These are phyloP conservation scores for Wickerhamomyces rabaulensis DNA, from an alignment of 805 yeast species.

Conservation along the genomic window DNA sequence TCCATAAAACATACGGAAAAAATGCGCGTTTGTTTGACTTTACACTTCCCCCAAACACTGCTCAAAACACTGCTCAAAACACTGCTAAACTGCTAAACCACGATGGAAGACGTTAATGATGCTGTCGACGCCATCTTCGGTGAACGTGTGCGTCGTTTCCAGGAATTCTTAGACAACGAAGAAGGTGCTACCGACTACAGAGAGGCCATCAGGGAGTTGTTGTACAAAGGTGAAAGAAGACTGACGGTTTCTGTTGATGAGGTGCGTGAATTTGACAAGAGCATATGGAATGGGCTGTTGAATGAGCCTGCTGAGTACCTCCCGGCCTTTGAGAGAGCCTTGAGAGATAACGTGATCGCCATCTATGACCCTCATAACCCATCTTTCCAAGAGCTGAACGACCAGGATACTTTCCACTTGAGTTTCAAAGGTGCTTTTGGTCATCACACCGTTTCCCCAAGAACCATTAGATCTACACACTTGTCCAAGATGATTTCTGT, in stretches of 20 bases:
- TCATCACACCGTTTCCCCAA: conserved; percentile 77
- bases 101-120: conserved; percentile 22
- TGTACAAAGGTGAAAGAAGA: conserved; percentile 60
- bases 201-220: conserved; percentile 67
- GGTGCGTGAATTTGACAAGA: conserved; percentile 73
- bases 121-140: conserved; percentile 47
- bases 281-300: conserved; percentile 72
- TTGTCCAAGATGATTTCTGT: conserved; percentile 79
- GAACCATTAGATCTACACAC: conserved; percentile 73
- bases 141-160: conserved; percentile 84
- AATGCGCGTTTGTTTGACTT: not conserved
- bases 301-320: conserved; percentile 75
- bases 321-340: conserved; percentile 86
- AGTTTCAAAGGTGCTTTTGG: conserved; percentile 93
- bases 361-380: conserved; percentile 60
- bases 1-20: not conserved
- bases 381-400: conserved; percentile 46
- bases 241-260: conserved; percentile 80
- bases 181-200: conserved; percentile 55
- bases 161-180: conserved; percentile 72
- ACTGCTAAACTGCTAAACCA: too few species aligned
- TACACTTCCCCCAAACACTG: not conserved
- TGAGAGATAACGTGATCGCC: conserved; percentile 72
- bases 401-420: conserved; percentile 61
- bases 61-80: not conserved